phyloP scores from a whole-genome alignment of 2,329 filamentous ascomycete species.

The Ceratocystis harringtonii region DNA sequence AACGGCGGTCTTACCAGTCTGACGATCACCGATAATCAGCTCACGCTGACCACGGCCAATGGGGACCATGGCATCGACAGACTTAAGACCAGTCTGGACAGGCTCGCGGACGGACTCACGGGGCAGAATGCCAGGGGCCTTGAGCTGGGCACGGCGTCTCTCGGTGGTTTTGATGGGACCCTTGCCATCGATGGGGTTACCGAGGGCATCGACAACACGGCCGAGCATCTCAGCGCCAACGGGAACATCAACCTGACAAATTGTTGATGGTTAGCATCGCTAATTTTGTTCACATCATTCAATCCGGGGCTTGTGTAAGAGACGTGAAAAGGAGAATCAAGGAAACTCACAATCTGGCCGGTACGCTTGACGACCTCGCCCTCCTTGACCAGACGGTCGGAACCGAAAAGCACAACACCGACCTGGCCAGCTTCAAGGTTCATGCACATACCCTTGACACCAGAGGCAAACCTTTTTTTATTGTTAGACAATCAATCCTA shows the following conservation, averaged over 20 bases:
- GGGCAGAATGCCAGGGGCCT: slow-evolving; percentile 96
- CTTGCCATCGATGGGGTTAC: slow-evolving; percentile 99
- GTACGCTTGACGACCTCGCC: slow-evolving; percentile 99
- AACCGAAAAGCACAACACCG: slow-evolving; percentile 99
- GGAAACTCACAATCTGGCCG: slow-evolving; percentile 77
- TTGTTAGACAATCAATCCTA: slow-evolving; percentile 5
- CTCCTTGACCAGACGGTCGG: slow-evolving; percentile 98
- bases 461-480: slow-evolving; percentile 73
- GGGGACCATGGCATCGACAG: slow-evolving; percentile 97
- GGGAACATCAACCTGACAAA: slow-evolving; percentile 73
- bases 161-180: slow-evolving; percentile 84
- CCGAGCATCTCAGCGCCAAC: slow-evolving; percentile 87
- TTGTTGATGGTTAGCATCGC: slow-evolving; percentile 20
- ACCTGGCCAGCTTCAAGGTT: slow-evolving; percentile 99
- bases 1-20: slow-evolving; percentile 99
- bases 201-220: slow-evolving; percentile 95
- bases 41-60: slow-evolving; percentile 99
- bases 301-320: too few species aligned
- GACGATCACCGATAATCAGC: slow-evolving; percentile 99
- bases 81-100: slow-evolving; percentile 98
- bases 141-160: slow-evolving; percentile 93
- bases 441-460: slow-evolving; percentile 99
- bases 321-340: too few species aligned
- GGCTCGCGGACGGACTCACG: slow-evolving; percentile 95
- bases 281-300: not conserved